These are phyloP conservation scores for Tetrahymena elliotti DNA, from an alignment of 73 alveolate genomes.

Conservation along the genomic window DNA sequence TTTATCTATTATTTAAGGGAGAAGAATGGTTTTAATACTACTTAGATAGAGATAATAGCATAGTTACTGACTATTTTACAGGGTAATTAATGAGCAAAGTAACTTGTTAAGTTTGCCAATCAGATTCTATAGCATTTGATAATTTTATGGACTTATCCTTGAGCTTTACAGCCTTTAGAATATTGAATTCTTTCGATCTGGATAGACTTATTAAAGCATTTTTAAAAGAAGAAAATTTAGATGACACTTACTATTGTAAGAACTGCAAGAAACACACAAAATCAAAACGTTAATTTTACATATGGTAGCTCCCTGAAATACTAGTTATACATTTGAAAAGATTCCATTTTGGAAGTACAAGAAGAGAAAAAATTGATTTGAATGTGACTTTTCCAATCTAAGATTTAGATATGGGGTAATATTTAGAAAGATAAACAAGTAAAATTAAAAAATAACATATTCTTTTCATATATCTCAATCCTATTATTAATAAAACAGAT, in stretches of 20 bases:
- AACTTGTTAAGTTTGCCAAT: constrained; percentile 49
- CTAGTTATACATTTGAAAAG: constrained; percentile 67
- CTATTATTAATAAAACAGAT: neutral
- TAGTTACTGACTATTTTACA: constrained; percentile 57
- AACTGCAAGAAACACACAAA: constrained; percentile 57
- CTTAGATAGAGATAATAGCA: constrained; percentile 57
- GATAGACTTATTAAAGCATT: constrained; percentile 15
- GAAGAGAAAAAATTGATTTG: constrained; percentile 57
- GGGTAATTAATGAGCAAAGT: constrained; percentile 66
- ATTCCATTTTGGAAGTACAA: constrained; percentile 51
- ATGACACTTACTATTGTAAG: constrained; percentile 46
- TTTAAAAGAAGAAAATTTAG: constrained; percentile 13
- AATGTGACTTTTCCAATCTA: constrained; percentile 46
- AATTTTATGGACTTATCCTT: constrained; percentile 51
- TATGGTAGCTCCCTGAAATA: constrained; percentile 62
- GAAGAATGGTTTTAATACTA: constrained; percentile 60
- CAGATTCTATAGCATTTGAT: constrained; percentile 62
- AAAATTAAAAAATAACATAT: neutral
- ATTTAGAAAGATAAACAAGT: neutral
- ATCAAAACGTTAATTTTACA: constrained; percentile 42
- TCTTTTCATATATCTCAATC: neutral
- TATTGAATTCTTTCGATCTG: neutral
- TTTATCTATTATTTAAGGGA: constrained; percentile 31
- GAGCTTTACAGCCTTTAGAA: constrained; percentile 12
- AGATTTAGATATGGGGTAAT: constrained; percentile 12